A percentile compares a stretch with the other conserved stretches of the same genome.
Evolutionary conservation across 148 eudicot species (phyloP).

Genomic region (Talinum fruticosum): DNA sequence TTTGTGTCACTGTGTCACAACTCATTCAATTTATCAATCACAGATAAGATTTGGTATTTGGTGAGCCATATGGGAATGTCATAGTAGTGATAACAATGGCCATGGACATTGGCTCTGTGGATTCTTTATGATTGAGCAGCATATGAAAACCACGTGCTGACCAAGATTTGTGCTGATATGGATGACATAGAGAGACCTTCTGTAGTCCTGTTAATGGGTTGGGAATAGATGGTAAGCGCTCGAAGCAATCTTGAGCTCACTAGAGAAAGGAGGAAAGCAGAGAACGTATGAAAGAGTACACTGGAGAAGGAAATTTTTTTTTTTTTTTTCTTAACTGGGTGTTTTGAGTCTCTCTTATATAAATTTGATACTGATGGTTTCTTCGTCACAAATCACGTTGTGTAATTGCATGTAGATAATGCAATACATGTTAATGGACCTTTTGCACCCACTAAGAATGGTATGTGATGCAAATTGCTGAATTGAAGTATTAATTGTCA

Average conservation of each 20-base stretch:
- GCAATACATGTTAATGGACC: neutral
- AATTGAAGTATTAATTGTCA: neutral
- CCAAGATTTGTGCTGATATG: no score
- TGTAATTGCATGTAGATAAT: no score
- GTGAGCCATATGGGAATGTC: slow-evolving; percentile 4
- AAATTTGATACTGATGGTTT: neutral
- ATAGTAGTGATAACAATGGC: neutral
- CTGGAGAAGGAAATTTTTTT: neutral
- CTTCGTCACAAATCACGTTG: no score
- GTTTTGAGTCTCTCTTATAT: neutral
- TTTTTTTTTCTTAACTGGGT: neutral
- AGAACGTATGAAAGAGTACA: neutral
- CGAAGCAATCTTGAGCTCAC: neutral
- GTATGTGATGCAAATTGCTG: neutral
- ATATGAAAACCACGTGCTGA: no score
- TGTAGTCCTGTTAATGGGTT: no score
- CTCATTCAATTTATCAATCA: neutral
- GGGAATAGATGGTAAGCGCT: no score
- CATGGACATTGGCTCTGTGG: neutral
- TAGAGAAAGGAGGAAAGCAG: neutral
- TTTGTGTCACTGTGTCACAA: neutral
- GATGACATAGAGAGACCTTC: no score
- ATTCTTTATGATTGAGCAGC: no score
- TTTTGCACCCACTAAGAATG: neutral
- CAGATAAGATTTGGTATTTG: neutral